A percentile compares a stretch with the other conserved stretches of the same genome.
Evolutionary conservation across 495 filamentous ascomycete genomes (phyloP).

Genomic region (Penicillium simplicissimum): DNA sequence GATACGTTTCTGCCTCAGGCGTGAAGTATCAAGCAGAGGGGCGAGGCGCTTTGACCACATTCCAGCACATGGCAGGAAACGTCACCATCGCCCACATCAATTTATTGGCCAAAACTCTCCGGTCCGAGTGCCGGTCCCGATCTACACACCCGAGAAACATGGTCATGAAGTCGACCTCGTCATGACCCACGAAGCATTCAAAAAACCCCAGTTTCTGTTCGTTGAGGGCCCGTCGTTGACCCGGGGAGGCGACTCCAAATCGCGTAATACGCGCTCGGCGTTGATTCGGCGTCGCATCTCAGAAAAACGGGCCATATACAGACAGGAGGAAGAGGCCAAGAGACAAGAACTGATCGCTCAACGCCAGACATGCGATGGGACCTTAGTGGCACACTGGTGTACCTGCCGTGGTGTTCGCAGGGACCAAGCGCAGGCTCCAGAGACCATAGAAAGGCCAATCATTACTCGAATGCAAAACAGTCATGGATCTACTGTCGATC

Average conservation of each 20-base stretch:
- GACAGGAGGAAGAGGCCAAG: conserved; percentile 4
- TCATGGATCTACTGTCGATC: background rate
- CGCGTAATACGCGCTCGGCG: background rate
- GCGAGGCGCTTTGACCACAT: no score
- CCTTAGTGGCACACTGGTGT: background rate
- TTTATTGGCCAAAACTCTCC: no score
- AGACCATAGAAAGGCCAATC: background rate
- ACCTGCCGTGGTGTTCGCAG: background rate
- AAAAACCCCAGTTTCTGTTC: background rate
- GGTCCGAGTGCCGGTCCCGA: no score
- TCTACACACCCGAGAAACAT: no score
- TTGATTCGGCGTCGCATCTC: conserved; percentile 3
- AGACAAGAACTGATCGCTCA: background rate
- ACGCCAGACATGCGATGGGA: background rate
- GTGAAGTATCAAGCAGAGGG: no score
- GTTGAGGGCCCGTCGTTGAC: background rate
- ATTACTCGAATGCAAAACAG: background rate
- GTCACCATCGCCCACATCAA: no score
- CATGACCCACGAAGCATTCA: background rate
- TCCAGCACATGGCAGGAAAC: no score
- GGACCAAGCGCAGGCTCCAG: background rate
- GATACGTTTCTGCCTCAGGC: no score
- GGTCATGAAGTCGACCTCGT: background rate
- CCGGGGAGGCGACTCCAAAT: background rate
- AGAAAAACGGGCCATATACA: background rate